Evolutionary conservation across 192 early-diverging fungal species (phyloP), one percentile per base, ranked within the genome.

Genomic region (Umbelopsis vinacea): DNA sequence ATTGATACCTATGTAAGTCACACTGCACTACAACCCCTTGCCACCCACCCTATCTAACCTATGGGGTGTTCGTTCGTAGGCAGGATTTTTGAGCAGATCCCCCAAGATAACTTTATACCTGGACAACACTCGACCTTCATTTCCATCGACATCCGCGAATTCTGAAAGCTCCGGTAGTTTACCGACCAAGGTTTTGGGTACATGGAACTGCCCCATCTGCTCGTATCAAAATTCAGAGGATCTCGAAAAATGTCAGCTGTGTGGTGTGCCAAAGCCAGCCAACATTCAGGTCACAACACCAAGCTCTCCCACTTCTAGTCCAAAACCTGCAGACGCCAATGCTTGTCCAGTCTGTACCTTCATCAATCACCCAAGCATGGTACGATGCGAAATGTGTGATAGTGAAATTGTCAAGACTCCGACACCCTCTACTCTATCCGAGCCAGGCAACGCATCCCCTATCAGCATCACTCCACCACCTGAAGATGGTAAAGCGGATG

Each of bases 301-400:
- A 29, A 38, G 11, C 6, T n/a, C 46, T 5, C 24, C 19, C 22
- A 45, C 4, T 47, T n/a, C 26, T 23, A 63, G 54, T 22, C 67
- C 67, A 48, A 38, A 68, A 63, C 71, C 68, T 22, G 46, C 37
- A 47, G 70, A 19, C 17, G 75, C 74, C 9, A 85, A 81, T 46
- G 71, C 82, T 9, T 98, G 96, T 73, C 85, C 89, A 7, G 77
- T 79, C 1, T 98, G 96, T 73, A 98, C 96, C 21, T 98, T 96
- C 74, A 81, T 93, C 48, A 98, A 98, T 76, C 92, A 95, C 76
- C 78, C 86, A 2, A 90, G 88, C 70, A 89, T 94, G 88, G 76
- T 80, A 9, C 80, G 80, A 15, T 98, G 96, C 77, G 94, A 98
- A 70, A 91, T 96, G 72, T 98, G 96, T 79, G 90, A 88, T 22